Conservation (phyloP, 257 asterid species). For the Solanum etuberosum region DNA sequence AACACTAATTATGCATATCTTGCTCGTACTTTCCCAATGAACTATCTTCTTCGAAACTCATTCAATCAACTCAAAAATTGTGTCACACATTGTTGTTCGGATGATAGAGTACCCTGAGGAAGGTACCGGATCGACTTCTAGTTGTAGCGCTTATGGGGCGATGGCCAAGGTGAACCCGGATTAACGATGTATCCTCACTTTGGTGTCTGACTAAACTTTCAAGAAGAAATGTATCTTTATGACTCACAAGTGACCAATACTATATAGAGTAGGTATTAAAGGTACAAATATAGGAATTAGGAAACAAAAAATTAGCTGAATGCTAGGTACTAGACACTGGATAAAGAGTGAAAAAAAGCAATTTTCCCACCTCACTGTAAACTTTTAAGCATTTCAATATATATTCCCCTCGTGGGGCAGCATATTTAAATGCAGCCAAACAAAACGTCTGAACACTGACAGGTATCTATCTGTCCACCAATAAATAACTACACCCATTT, state of each 20-base stretch:
- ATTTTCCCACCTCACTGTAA: background rate
- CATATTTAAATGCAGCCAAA: background rate
- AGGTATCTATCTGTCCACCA: background rate
- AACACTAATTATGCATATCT: too few species aligned
- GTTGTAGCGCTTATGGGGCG: too few species aligned
- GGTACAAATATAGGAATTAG: background rate
- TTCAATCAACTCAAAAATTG: too few species aligned
- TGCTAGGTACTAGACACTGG: background rate
- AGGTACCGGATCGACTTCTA: too few species aligned
- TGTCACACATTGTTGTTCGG: too few species aligned
- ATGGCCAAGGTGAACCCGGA: too few species aligned
- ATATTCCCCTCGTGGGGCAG: background rate
- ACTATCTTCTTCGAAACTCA: too few species aligned
- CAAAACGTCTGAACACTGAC: background rate
- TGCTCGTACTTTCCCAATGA: too few species aligned
- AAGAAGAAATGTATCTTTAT: background rate
- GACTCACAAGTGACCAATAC: background rate
- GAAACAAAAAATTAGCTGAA: background rate
- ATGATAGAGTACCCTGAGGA: too few species aligned
- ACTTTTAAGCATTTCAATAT: background rate
- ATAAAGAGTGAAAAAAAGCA: background rate
- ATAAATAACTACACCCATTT: background rate
- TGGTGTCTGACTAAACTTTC: too few species aligned
- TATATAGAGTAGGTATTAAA: background rate
- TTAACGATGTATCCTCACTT: too few species aligned